Conservation (phyloP, 2,329 filamentous ascomycete species). For the Coniochaeta hoffmannii region DNA sequence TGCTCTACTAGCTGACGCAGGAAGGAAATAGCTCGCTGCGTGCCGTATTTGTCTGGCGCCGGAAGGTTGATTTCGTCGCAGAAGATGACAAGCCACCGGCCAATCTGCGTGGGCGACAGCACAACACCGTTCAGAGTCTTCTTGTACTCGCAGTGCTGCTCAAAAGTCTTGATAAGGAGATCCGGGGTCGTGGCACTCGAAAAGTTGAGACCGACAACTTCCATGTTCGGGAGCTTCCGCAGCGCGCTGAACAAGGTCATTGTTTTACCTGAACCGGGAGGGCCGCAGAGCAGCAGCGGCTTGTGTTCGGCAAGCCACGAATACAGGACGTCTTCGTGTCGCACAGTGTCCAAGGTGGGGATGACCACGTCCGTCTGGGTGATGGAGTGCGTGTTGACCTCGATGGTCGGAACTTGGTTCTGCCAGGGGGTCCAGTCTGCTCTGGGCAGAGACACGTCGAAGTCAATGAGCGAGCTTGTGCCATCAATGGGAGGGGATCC, state of each 20-base stretch:
- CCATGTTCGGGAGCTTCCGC: conserved; percentile 96
- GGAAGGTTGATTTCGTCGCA: conserved; percentile 99
- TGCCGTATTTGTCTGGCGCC: conserved; percentile 94
- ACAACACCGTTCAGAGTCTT: conserved; percentile 96
- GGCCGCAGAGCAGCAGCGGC: conserved; percentile 89
- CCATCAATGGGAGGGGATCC: conserved; percentile 76
- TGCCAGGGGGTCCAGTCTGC: conserved; percentile 92
- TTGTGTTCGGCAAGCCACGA: conserved; percentile 99
- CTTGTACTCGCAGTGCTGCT: conserved; percentile 99
- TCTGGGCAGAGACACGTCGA: conserved; percentile 79
- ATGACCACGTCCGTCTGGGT: conserved; percentile 98
- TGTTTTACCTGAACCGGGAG: conserved; percentile 97
- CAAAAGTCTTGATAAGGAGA: conserved; percentile 96
- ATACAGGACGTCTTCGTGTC: conserved; percentile 98
- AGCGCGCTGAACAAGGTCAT: conserved; percentile 99
- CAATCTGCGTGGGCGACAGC: conserved; percentile 92
- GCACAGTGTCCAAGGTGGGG: conserved; percentile 91
- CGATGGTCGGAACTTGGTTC: conserved; percentile 84
- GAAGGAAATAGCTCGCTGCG: conserved; percentile 95
- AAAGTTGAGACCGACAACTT: conserved; percentile 98
- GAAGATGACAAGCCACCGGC: conserved; percentile 96
- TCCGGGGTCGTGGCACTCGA: conserved; percentile 98
- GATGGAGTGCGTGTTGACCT: conserved; percentile 97
- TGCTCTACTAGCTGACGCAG: conserved; percentile 95
- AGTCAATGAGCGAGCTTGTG: conserved; percentile 85